phyloP scores from a whole-genome alignment of 495 filamentous ascomycete genomes.

The Tuber melanosporum region DNA sequence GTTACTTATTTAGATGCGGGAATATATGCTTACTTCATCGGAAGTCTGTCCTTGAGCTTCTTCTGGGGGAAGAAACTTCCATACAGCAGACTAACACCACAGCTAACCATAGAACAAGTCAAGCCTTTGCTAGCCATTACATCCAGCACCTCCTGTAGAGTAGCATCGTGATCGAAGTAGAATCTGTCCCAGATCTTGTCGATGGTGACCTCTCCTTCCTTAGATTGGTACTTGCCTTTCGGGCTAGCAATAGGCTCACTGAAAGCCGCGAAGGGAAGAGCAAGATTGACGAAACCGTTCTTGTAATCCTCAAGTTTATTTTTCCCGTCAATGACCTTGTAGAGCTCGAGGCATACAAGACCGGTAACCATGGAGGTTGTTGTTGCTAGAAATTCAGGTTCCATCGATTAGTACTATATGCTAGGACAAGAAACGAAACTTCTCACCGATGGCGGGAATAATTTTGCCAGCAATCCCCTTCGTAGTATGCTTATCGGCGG shows the following conservation, averaged over 20 bases:
- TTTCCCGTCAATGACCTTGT: slow-evolving; percentile 96
- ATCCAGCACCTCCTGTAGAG: slow-evolving; percentile 72
- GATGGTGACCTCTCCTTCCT: slow-evolving; percentile 69
- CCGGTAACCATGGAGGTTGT: slow-evolving; percentile 95
- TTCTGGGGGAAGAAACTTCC: slow-evolving; percentile 84
- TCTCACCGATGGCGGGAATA: slow-evolving; percentile 79
- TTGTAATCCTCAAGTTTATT: slow-evolving; percentile 93
- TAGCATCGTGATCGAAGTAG: slow-evolving; percentile 72
- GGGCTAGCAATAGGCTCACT: slow-evolving; percentile 90
- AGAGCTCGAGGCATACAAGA: slow-evolving; percentile 84
- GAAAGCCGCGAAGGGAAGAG: slow-evolving; percentile 95
- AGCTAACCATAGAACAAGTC: slow-evolving; percentile 85
- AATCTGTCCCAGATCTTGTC: slow-evolving; percentile 99
- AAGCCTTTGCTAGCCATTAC: slow-evolving; percentile 75
- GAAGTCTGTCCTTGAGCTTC: slow-evolving; percentile 78
- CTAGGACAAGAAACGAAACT: not conserved
- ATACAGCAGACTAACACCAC: slow-evolving; percentile 91
- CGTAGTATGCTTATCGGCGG: slow-evolving; percentile 86
- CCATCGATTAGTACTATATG: slow-evolving; percentile 7
- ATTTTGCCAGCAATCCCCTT: slow-evolving; percentile 99
- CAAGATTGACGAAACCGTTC: slow-evolving; percentile 97
- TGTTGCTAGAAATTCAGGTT: slow-evolving; percentile 47
- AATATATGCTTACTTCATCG: slow-evolving; percentile 53
- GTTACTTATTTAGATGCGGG: not conserved
- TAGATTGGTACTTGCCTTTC: slow-evolving; percentile 74